Evolutionary conservation across 116 monocot genomes (phyloP), one percentile per base, ranked within the genome.

Genomic region (Cymodocea nodosa): DNA sequence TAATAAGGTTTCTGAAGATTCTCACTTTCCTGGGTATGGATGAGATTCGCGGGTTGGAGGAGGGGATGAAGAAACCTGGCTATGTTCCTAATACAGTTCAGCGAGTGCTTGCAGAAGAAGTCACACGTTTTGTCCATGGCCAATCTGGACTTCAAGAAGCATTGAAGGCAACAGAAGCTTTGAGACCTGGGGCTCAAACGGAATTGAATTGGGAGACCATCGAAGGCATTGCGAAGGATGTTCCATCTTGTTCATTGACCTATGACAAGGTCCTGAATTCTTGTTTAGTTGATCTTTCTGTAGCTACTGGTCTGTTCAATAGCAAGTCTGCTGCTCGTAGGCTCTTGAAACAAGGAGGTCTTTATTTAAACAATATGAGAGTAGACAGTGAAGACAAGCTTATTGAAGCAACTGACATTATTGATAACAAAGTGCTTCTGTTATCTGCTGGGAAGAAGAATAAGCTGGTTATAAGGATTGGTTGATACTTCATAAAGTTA

Each of bases 391-490:
- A 95, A 70, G 87, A 87, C n/a, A 90, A 79, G 81, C 22, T 50
- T 24, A 76, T 95, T 30, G 83, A 84, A 51, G 68, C 54, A 39
- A 54, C 34, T 64, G 95, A 95, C 55, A 81, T 95, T 51, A 65
- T 95, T 63, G 87, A 83, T 77, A 87, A 83, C 36, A 95, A 90
- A 55, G 68, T 95, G 7, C 71, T 95, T 36, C 64, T 95, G 59
- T 73, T 90, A 68, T 95, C 95, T 57, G 95, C 95, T 8, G 95
- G 95, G 50, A 95, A 87, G 78, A 95, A 95, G 70, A 95, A 95
- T 60, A 95, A 90, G 77, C 83, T 95, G 85, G 87, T 95, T 49
- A 60, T 95, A 63, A 84, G 85, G 74, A 76, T 95, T 71, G 78
- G 75, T 35, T 86, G 71, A 83, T 67, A 61, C 36, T 53, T 44